Conservation (phyloP, 1,284 basidiomycete species). For the Rhodotorula sp. region DNA sequence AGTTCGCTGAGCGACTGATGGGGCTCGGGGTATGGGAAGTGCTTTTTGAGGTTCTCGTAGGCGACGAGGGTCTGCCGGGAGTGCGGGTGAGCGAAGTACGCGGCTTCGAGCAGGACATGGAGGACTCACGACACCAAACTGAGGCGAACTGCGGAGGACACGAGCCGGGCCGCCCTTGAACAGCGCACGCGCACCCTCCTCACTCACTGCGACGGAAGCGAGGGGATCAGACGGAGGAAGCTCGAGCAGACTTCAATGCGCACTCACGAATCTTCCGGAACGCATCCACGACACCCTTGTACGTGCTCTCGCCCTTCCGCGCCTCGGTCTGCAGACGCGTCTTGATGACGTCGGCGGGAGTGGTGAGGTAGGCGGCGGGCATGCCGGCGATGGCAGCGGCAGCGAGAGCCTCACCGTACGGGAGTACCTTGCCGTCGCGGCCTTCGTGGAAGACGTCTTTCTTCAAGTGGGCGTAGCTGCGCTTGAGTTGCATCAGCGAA, state of each 20-base stretch:
- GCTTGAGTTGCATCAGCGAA: background rate
- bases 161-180: slow-evolving; percentile 96
- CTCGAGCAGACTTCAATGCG: background rate
- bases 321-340: slow-evolving; percentile 98
- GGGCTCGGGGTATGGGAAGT: slow-evolving; percentile 56
- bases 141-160: slow-evolving; percentile 67
- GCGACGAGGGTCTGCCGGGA: slow-evolving; percentile 89
- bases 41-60: slow-evolving; percentile 74
- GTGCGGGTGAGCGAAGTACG: slow-evolving; percentile 2
- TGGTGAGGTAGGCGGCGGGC: slow-evolving; percentile 66
- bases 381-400: slow-evolving; percentile 80
- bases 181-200: slow-evolving; percentile 83
- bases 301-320: slow-evolving; percentile 83
- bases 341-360: slow-evolving; percentile 84
- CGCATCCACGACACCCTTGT: slow-evolving; percentile 87
- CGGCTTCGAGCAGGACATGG: slow-evolving; percentile 42
- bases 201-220: slow-evolving; percentile 47
- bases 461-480: slow-evolving; percentile 57
- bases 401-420: slow-evolving; percentile 83
- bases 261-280: slow-evolving; percentile 79
- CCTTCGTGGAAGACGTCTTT: slow-evolving; percentile 94
- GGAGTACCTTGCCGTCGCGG: slow-evolving; percentile 88
- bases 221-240: background rate
- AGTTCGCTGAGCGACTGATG: slow-evolving; percentile 60
- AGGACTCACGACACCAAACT: slow-evolving; percentile 42